Conservation (phyloP, 2,329 filamentous ascomycete genomes). For the Ceratocystis papillata region DNA sequence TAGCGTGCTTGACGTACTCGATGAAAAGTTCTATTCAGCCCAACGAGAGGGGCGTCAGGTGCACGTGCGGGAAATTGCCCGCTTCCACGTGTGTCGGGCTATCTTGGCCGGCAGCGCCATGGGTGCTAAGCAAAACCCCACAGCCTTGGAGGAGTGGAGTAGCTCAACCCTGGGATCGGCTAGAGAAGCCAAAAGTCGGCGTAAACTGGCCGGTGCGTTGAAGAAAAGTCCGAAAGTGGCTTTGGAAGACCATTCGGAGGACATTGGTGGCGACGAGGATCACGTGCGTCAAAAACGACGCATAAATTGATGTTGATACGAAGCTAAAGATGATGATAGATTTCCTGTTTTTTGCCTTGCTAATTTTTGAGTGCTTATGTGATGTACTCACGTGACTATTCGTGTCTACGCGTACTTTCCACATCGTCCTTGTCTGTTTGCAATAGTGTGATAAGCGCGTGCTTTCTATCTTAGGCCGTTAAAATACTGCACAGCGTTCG, state of each 20-base stretch:
- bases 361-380: slow-evolving; percentile 12
- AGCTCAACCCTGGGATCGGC: neutral
- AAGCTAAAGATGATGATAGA: neutral
- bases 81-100: slow-evolving; percentile 38
- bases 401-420: too few species aligned
- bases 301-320: slow-evolving; percentile 5
- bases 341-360: neutral
- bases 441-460: neutral
- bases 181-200: neutral
- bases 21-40: slow-evolving; percentile 33
- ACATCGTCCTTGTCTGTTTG: neutral
- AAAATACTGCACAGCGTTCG: neutral
- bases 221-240: slow-evolving; percentile 10
- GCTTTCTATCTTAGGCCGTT: neutral
- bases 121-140: slow-evolving; percentile 34
- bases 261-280: neutral
- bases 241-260: neutral
- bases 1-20: slow-evolving; percentile 39
- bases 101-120: slow-evolving; percentile 35
- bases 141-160: slow-evolving; percentile 36
- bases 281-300: slow-evolving; percentile 2
- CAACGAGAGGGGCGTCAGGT: slow-evolving; percentile 30
- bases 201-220: neutral
- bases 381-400: neutral
- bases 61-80: slow-evolving; percentile 32